Evolutionary conservation across 2,329 filamentous ascomycete genomes (phyloP).

Genomic region (Colletotrichum tanaceti): DNA sequence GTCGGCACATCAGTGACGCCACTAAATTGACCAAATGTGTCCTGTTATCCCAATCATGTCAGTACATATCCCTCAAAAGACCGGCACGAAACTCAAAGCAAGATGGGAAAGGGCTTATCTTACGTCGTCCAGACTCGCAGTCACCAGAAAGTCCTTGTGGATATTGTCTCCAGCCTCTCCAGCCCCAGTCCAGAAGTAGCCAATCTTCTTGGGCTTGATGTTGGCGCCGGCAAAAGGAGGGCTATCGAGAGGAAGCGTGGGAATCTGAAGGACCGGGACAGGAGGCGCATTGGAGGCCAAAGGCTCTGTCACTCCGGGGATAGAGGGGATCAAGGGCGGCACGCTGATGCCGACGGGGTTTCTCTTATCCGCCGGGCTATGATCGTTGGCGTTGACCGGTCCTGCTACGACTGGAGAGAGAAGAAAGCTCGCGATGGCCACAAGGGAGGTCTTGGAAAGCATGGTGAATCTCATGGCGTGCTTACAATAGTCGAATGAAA

Average conservation of each 20-base stretch:
- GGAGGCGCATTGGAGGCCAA: slow-evolving; percentile 63
- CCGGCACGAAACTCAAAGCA: too few species aligned
- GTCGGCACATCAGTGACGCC: slow-evolving; percentile 68
- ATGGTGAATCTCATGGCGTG: neutral
- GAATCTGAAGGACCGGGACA: slow-evolving; percentile 68
- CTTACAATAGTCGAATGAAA: neutral
- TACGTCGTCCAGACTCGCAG: slow-evolving; percentile 69
- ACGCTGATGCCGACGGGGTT: slow-evolving; percentile 54
- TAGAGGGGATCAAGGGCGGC: slow-evolving; percentile 67
- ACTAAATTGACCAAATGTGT: slow-evolving; percentile 70
- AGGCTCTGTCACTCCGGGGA: slow-evolving; percentile 69
- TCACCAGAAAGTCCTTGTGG: slow-evolving; percentile 69
- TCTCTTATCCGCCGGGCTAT: slow-evolving; percentile 31
- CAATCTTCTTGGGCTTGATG: slow-evolving; percentile 74
- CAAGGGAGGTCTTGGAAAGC: neutral
- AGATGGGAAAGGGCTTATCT: slow-evolving; percentile 38
- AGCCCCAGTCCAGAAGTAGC: slow-evolving; percentile 72
- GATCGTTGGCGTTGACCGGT: slow-evolving; percentile 18
- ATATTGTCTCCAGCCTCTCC: slow-evolving; percentile 70
- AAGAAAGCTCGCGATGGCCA: slow-evolving; percentile 14
- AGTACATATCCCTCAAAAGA: neutral
- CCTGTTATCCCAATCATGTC: slow-evolving; percentile 48
- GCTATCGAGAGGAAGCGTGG: slow-evolving; percentile 67
- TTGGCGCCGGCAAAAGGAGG: slow-evolving; percentile 63
- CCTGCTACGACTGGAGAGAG: neutral